Evolutionary conservation across 1,284 basidiomycete genomes (phyloP), one percentile per base, ranked within the genome.

Genomic region (Phellopilus nigrolimitatus): DNA sequence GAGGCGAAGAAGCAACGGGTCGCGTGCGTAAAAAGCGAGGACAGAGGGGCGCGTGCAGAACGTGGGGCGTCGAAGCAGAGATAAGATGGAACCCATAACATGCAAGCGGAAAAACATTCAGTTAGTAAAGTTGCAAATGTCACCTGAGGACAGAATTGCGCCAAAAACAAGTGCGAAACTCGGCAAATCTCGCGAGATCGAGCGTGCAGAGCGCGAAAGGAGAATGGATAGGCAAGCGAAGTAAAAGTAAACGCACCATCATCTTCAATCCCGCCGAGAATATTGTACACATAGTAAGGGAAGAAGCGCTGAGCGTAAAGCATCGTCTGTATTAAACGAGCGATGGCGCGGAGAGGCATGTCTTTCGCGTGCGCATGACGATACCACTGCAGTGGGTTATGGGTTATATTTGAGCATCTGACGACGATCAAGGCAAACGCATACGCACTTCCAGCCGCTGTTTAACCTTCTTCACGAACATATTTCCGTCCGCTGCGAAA

Each of bases 231-330:
- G 4, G 40, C 12, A 28, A 42, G n/a, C n/a, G n/a, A 24, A 22
- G n/a, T 15, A 13, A 47, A 41, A 8, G 13, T n/a, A 25, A 43
- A 77, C 88, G 61, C 61, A 93, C 93, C 92, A 65, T 95, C 92
- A 64, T 92, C 91, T 68, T 95, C 92, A 60, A 95, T 91, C 39
- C 92, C 92, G 45, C 90, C 90, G 33, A 95, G 82, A 64, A 97
- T 94, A 69, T 94, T 95, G 75, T 91, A 93, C 36, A 95, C 88
- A 67, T 95, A 97, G 76, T 88, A 97, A 2, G 94, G 94, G 80
- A 97, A 97, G 76, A 97, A 95, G 49, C 94, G 84, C 59, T 89
- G 84, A 42, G 80, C 85, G 64, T 97, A 97, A 33, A 97, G 79
- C 91, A 97, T 95, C 3, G 92, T 95, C 68, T 97, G 94, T 51